Conservation (phyloP, 1,139 yeast species). For the Chernovozyma aurita region DNA sequence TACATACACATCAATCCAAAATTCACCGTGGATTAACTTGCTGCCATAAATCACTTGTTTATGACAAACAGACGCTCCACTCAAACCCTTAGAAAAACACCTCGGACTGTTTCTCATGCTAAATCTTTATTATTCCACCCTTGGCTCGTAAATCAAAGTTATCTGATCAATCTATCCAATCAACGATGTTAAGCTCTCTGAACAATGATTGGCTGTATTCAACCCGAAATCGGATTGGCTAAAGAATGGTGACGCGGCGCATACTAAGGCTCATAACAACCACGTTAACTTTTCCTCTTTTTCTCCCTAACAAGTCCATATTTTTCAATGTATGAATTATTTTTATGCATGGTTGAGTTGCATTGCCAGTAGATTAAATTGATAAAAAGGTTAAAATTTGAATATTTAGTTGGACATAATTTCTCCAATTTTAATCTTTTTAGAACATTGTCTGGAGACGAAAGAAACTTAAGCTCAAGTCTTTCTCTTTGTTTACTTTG, state of each 20-base stretch:
- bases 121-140: no score
- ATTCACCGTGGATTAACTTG: no score
- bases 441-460: no score
- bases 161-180: constrained; percentile 6
- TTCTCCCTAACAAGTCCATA: neutral
- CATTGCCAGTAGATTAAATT: neutral
- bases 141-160: neutral
- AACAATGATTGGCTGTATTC: constrained; percentile 2
- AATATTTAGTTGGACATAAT: neutral
- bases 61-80: no score
- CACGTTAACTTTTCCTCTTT: neutral
- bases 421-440: no score
- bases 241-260: neutral
- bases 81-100: no score
- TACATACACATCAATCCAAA: no score
- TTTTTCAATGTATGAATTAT: neutral
- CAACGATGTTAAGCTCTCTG: neutral
- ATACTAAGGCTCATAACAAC: neutral
- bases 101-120: no score
- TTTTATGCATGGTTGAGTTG: neutral
- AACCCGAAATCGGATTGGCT: constrained; percentile 1
- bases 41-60: no score
- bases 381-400: neutral
- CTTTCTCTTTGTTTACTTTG: neutral
- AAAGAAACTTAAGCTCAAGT: neutral